Percentiles rank a stretch among this genome's conserved stretches.
Evolutionary conservation across 108 stramenopile genomes (phyloP).

Genomic region (Nannochloropsis oceanica): DNA sequence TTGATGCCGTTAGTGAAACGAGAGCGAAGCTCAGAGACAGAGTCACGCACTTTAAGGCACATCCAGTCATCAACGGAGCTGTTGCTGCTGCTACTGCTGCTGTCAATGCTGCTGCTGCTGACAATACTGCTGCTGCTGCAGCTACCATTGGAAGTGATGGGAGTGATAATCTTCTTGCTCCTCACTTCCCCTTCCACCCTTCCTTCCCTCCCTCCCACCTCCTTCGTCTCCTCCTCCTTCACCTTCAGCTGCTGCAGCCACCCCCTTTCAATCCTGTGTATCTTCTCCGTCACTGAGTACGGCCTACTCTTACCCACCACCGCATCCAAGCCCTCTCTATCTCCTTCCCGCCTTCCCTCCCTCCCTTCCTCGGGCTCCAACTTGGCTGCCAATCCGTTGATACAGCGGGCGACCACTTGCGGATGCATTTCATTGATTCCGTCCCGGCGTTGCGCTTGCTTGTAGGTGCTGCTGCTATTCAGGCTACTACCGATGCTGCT

Average conservation of each 20-base stretch:
- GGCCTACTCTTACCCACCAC: not conserved
- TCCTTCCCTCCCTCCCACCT: not conserved
- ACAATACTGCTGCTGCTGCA: too few relatives aligned
- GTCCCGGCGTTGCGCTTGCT: conserved; percentile 20
- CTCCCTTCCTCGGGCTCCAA: not conserved
- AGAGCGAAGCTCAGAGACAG: too few relatives aligned
- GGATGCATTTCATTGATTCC: conserved; percentile 37
- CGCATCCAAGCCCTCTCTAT: not conserved
- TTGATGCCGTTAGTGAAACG: too few relatives aligned
- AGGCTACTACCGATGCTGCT: not conserved
- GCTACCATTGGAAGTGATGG: too few relatives aligned
- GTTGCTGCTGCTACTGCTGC: too few relatives aligned
- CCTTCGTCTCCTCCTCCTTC: not conserved
- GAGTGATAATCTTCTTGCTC: too few relatives aligned
- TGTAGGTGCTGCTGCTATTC: not conserved
- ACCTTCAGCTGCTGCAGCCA: not conserved
- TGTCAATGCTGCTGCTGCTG: too few relatives aligned
- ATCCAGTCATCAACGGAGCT: too few relatives aligned
- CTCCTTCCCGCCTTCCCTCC: not conserved
- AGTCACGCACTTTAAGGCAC: too few relatives aligned
- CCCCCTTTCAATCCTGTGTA: not conserved
- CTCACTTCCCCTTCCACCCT: not conserved
- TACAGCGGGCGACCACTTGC: conserved; percentile 12
- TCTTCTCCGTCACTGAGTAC: not conserved
- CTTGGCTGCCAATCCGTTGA: conserved; percentile 3